Percentiles rank a stretch among this genome's conserved stretches.
These are phyloP conservation scores for Pyrenopolyporus hunteri DNA, from an alignment of 495 filamentous ascomycete species.

Conservation along the genomic window DNA sequence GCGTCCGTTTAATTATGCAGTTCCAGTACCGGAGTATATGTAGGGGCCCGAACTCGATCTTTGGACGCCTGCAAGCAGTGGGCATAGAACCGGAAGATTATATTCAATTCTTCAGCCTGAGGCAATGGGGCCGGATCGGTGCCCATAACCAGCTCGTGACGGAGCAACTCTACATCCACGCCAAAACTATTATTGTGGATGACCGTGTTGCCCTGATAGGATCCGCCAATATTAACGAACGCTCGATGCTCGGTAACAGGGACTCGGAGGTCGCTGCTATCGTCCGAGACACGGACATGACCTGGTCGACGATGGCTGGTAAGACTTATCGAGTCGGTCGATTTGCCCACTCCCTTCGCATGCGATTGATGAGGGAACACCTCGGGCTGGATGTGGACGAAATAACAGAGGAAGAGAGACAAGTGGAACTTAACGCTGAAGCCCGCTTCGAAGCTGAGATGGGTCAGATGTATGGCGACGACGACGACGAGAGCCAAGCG, in stretches of 20 bases:
- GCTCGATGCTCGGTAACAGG: constrained; percentile 88
- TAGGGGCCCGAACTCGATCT: constrained; percentile 91
- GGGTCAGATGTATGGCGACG: constrained; percentile 57
- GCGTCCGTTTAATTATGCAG: constrained; percentile 94
- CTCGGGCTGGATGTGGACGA: constrained; percentile 93
- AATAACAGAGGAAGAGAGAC: constrained; percentile 79
- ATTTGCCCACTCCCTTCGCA: constrained; percentile 90
- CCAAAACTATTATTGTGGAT: constrained; percentile 96
- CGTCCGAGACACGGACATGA: constrained; percentile 92
- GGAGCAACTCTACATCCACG: constrained; percentile 98
- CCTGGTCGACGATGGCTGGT: constrained; percentile 90
- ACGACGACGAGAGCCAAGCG: constrained; percentile 42
- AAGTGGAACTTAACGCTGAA: constrained; percentile 57
- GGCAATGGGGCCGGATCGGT: constrained; percentile 92
- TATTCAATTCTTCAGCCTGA: constrained; percentile 91
- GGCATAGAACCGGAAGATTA: constrained; percentile 97
- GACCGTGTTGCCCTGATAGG: constrained; percentile 94
- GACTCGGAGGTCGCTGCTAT: constrained; percentile 94
- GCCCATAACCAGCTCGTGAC: constrained; percentile 82
- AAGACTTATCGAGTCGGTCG: constrained; percentile 85
- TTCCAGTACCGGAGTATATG: constrained; percentile 98
- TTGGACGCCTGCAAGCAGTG: constrained; percentile 76
- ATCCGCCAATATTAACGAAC: constrained; percentile 98
- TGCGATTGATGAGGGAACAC: constrained; percentile 97
- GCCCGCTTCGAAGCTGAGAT: constrained; percentile 60